Base-by-base conservation (phyloP, 345 rosid genomes). In the Populus simonii region DNA sequence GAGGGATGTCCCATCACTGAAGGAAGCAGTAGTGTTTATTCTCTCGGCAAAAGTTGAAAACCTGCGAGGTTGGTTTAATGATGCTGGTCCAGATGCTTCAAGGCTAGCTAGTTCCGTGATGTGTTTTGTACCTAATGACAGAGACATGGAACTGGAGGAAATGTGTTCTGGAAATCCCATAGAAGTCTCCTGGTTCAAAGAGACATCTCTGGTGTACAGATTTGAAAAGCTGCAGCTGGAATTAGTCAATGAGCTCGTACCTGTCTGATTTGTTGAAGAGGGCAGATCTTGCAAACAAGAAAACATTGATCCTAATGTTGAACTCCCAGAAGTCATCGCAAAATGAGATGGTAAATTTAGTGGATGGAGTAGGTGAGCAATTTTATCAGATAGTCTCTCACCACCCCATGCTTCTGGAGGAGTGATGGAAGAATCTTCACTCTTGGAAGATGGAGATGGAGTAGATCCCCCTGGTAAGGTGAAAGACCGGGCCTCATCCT, bases 331-430 rank as follows among this genome's bases (percentile, higher is more conserved):
- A 82, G 86, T 85, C 49, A 81, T 79, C 71, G 79, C 94, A 72
- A 90, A 85, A 76, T 89, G 91, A 71, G 97, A 87, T 39, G 98
- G 88, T 79, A 89, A 47, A 80, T 79, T 83, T 74, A 75, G 85
- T 22, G 89, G 84, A 77, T 89, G 89, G 62, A 83, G 89, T 29
- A 89, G 83, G 74, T 83, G 86, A 79, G 87, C 66, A 78, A 84
- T 81, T 83, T 89, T 93, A n/a, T 92, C 92, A 70, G 94, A 83
- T 82, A 93, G 75, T 86, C 84, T 93, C 83, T 93, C 97, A 74
- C 97, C 98, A 69, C 98, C 99, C 98, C 99, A 96, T 77, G 99
- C 97, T 86, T 96, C 97, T 71, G 99, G 98, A 84, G 98, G 98
- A 74, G 97, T 92, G 80, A 89, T 85, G 55, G 97, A 88, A 72